Conservation (phyloP, 2,329 filamentous ascomycete genomes). For the Zarea fungicola region DNA sequence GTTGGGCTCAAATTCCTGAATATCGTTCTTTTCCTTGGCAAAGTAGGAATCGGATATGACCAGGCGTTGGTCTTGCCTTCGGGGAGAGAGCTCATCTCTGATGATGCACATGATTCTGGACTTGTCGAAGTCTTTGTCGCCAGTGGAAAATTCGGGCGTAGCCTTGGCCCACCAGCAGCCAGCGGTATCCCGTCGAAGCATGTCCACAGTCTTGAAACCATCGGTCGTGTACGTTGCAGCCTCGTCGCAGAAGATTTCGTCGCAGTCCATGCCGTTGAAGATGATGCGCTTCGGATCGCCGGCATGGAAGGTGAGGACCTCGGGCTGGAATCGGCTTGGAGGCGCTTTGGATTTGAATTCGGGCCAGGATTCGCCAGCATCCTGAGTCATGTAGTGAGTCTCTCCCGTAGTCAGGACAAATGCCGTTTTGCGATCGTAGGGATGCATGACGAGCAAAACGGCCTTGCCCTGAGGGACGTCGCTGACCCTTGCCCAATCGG, state of each 20-base stretch:
- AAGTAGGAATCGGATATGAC: constrained; percentile 84
- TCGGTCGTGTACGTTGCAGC: constrained; percentile 72
- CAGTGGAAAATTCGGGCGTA: constrained; percentile 66
- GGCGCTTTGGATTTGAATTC: constrained; percentile 60
- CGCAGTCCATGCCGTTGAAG: constrained; percentile 70
- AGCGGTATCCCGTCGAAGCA: constrained; percentile 61
- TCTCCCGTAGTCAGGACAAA: constrained; percentile 67
- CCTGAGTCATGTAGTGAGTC: constrained; percentile 76
- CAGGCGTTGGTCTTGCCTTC: constrained; percentile 70
- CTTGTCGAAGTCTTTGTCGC: constrained; percentile 58
- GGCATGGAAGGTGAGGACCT: constrained; percentile 72
- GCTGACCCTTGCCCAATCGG: constrained; percentile 64
- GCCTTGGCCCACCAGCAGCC: constrained; percentile 87
- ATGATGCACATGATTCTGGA: constrained; percentile 77
- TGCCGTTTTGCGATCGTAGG: constrained; percentile 71
- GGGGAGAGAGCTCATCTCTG: constrained; percentile 63
- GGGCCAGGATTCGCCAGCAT: constrained; percentile 78
- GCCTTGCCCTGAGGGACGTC: constrained; percentile 60
- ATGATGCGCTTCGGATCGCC: constrained; percentile 79
- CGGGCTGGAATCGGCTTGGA: constrained; percentile 48
- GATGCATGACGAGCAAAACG: constrained; percentile 65
- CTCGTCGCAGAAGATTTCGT: constrained; percentile 58
- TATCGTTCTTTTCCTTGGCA: constrained; percentile 39
- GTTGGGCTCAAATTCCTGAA: constrained; percentile 67
- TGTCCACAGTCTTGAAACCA: constrained; percentile 68